These are phyloP conservation scores for Colletotrichum sp. DNA, from an alignment of 2,329 filamentous ascomycete genomes.

Conservation along the genomic window DNA sequence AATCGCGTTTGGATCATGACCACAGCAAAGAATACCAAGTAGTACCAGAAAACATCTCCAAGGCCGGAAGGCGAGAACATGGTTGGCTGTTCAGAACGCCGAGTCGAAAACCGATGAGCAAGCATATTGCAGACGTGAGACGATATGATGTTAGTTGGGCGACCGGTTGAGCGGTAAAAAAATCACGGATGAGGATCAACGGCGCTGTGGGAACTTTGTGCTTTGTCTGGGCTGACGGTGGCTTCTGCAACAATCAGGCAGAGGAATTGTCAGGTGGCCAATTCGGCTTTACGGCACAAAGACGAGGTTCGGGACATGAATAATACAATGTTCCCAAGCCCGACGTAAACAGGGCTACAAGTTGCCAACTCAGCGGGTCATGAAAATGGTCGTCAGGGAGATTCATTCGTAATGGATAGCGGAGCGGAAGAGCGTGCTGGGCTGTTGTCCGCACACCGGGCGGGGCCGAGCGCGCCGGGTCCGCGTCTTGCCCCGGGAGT, in stretches of 20 bases:
- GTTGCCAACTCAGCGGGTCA: neutral
- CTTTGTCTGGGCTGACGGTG: neutral
- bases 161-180: neutral
- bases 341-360: neutral
- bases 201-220: neutral
- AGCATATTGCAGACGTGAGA: neutral
- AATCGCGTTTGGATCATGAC: neutral
- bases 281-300: neutral
- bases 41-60: neutral
- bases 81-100: neutral
- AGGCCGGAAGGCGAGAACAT: neutral
- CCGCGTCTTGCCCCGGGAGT: neutral
- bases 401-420: neutral
- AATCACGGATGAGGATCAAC: neutral
- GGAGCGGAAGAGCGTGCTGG: neutral
- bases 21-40: neutral
- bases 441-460: neutral
- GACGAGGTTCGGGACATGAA: neutral
- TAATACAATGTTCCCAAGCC: neutral
- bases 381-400: neutral
- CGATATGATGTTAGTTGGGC: neutral
- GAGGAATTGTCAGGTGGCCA: neutral
- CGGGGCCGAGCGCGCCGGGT: neutral
- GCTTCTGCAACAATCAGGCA: neutral
- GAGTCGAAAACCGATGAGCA: neutral